These are phyloP conservation scores for Psidium friedrichsthalianum DNA, from an alignment of 345 rosid species.

Conservation along the genomic window DNA sequence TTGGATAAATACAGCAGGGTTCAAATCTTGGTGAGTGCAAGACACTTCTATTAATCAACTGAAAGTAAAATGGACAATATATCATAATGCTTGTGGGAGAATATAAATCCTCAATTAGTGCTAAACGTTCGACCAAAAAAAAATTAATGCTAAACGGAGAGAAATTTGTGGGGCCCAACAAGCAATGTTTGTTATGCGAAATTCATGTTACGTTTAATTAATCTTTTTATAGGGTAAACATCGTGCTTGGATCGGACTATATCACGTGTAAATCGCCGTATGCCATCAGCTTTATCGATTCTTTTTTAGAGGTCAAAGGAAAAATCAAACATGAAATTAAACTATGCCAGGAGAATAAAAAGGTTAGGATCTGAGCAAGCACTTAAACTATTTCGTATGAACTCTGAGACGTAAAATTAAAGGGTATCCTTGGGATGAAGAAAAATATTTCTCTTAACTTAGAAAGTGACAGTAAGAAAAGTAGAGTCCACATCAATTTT, in stretches of 20 bases:
- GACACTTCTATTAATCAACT: not conserved
- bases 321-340: not conserved
- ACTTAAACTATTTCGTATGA: too few species aligned
- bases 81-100: not conserved
- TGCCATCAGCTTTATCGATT: not conserved
- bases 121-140: not conserved
- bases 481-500: too few species aligned
- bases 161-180: not conserved
- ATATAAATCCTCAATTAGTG: not conserved
- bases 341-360: not conserved
- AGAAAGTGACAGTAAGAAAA: too few species aligned
- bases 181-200: not conserved
- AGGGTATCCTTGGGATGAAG: too few species aligned
- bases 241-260: not conserved
- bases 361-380: too few species aligned
- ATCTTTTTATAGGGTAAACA: not conserved
- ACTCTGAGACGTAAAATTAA: too few species aligned
- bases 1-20: not conserved
- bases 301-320: not conserved
- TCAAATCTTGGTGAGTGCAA: not conserved
- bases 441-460: too few species aligned
- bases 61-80: not conserved
- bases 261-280: not conserved
- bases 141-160: not conserved
- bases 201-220: not conserved